Base-by-base conservation (phyloP, 495 filamentous ascomycete genomes). In the Neurospora terricola region DNA sequence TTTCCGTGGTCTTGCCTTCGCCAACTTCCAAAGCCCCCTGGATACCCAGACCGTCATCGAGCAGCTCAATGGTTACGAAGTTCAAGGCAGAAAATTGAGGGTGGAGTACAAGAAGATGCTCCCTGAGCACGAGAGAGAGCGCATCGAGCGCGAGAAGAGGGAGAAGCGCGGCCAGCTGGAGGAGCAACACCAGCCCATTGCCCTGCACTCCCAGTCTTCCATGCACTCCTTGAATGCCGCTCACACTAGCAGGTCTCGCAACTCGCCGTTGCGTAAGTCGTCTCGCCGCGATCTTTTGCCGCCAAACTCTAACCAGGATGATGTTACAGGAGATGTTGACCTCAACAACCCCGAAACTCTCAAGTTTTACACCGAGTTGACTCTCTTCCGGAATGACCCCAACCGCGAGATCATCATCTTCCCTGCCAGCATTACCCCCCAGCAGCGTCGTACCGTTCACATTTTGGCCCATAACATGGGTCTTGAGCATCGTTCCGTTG, bases 61-160 rank as follows among this genome's bases (percentile, higher is more conserved):
- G 30, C 83, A 90, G 68, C 88, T 99, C 81, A 98, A 99, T 78
- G 94, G 97, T 75, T 92, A 97, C 81, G 96, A 98, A 78, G 88
- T 99, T 18, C 93, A 97, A 80, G 96, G 96, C 23, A 86, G 96
- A 59, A 98, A 98, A 81, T 84, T 99, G 77, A 87, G 96, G 43
- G 96, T 99, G 14, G 96, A 99, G 80, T 99, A 98, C 83, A 99
- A 99, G 87, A 99, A 98, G 85, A 99, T 99, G 96, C 88, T 99
- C 27, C 96, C 96, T 12, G 85, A 94, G 69, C 92, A 94, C 71
- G 96, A 99, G 80, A 90, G 96, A 70, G 96, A 99, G 80, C 90
- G 96, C 27, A 99, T 99, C 74, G 96, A 99, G 80, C 87, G 96
- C 37, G 96, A 98, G 83, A 99, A 99, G 88, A 88, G 96, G 59